phyloP scores from a whole-genome alignment of 2,329 filamentous ascomycete species.

The Pseudogymnoascus sp. region DNA sequence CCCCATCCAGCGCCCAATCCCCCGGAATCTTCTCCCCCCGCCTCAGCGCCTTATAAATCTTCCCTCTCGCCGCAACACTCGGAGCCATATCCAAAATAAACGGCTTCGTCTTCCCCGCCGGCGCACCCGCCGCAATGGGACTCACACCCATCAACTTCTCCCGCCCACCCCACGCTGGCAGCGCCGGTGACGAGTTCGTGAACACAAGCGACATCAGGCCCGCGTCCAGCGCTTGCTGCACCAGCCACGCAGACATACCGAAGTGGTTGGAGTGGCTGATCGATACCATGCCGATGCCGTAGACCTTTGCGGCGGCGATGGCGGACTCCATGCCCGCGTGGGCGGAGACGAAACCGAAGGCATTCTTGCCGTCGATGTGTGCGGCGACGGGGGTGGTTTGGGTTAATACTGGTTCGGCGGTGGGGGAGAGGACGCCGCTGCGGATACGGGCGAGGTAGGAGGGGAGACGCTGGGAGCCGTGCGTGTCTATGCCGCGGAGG shows the following conservation, averaged over 20 bases:
- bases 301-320: constrained; percentile 54
- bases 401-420: constrained; percentile 48
- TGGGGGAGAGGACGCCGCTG: constrained; percentile 57
- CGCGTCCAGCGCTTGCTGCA: constrained; percentile 67
- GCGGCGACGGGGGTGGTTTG: constrained; percentile 65
- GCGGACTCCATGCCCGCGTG: constrained; percentile 58
- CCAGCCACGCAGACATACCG: constrained; percentile 75
- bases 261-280: constrained; percentile 75
- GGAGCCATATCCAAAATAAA: constrained; percentile 75
- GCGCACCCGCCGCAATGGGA: constrained; percentile 55
- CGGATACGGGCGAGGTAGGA: constrained; percentile 69
- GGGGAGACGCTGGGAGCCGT: constrained; percentile 70
- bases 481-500: constrained; percentile 70
- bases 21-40: constrained; percentile 61
- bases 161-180: constrained; percentile 30
- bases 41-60: constrained; percentile 62
- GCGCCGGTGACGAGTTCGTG: constrained; percentile 29
- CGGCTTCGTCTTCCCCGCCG: constrained; percentile 48
- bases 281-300: constrained; percentile 68
- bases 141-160: constrained; percentile 28
- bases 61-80: constrained; percentile 60
- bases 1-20: constrained; percentile 67
- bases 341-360: constrained; percentile 68
- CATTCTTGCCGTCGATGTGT: constrained; percentile 60
- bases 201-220: constrained; percentile 50